Conservation (phyloP, 805 yeast genomes). For the Pichia rugopelliculosa region DNA sequence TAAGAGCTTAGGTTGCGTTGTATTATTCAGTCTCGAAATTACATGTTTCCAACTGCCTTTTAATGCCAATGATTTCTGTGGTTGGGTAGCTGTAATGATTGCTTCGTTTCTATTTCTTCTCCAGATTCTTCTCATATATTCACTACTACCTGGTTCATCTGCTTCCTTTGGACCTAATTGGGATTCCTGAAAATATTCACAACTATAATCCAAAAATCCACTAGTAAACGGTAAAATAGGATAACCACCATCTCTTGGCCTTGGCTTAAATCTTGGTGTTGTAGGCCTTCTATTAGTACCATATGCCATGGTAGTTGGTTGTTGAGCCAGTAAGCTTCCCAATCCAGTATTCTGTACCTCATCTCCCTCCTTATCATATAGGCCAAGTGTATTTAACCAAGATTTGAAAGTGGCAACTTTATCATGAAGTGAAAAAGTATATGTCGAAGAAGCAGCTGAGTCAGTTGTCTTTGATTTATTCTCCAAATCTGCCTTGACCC, state of each 20-base stretch:
- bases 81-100: constrained; percentile 82
- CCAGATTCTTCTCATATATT: constrained; percentile 79
- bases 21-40: constrained; percentile 53
- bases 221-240: constrained; percentile 51
- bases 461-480: not conserved
- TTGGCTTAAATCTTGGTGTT: constrained; percentile 46
- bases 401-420: constrained; percentile 10
- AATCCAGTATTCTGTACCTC: constrained; percentile 20
- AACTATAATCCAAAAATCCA: constrained; percentile 63
- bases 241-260: constrained; percentile 22
- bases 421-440: constrained; percentile 5
- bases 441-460: constrained; percentile 13
- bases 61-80: constrained; percentile 75
- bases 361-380: constrained; percentile 16
- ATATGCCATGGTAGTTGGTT: constrained; percentile 24
- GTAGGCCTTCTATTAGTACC: constrained; percentile 46
- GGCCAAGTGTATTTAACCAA: constrained; percentile 20
- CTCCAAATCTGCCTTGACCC: constrained; percentile 1
- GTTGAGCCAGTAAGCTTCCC: constrained; percentile 19
- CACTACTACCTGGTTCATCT: constrained; percentile 89
- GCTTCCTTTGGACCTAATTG: constrained; percentile 79
- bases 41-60: constrained; percentile 80
- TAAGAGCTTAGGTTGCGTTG: constrained; percentile 71
- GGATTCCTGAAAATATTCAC: constrained; percentile 94
- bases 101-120: constrained; percentile 81